Percentiles rank a stretch among this genome's conserved stretches.
These are phyloP conservation scores for Plasmodium fragile DNA, from an alignment of 169 alveolate species.

Conservation along the genomic window DNA sequence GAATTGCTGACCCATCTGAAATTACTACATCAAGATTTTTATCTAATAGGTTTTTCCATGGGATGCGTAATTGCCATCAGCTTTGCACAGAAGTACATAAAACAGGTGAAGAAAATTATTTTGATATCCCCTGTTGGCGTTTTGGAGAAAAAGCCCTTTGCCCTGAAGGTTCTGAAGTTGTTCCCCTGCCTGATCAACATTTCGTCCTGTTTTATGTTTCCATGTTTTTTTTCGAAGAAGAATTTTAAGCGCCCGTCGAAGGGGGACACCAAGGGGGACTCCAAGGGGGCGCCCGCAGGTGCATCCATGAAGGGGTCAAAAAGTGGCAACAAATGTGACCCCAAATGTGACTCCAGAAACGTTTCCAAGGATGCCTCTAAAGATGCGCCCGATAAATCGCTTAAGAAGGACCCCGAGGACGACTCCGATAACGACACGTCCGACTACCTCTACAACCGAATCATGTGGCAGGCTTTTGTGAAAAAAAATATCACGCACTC, in stretches of 20 bases:
- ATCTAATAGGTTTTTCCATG: constrained; percentile 87
- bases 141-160: constrained; percentile 79
- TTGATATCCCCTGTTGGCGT: constrained; percentile 87
- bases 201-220: constrained; percentile 67
- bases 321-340: background rate
- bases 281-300: no score
- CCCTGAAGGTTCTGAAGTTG: constrained; percentile 61
- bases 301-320: background rate
- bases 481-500: constrained; percentile 79
- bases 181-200: constrained; percentile 81
- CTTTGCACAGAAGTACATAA: constrained; percentile 82
- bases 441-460: constrained; percentile 77
- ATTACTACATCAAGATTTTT: constrained; percentile 73
- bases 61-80: constrained; percentile 84
- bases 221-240: constrained; percentile 59
- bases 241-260: constrained; percentile 5
- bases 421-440: constrained; percentile 28
- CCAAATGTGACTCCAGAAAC: background rate
- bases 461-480: constrained; percentile 84
- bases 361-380: background rate
- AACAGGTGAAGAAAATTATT: constrained; percentile 81
- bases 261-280: background rate
- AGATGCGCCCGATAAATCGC: background rate
- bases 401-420: background rate
- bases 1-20: constrained; percentile 80